These are phyloP conservation scores for Aegilops speltoides DNA, from an alignment of 176 grass and related monocot species.

Conservation along the genomic window DNA sequence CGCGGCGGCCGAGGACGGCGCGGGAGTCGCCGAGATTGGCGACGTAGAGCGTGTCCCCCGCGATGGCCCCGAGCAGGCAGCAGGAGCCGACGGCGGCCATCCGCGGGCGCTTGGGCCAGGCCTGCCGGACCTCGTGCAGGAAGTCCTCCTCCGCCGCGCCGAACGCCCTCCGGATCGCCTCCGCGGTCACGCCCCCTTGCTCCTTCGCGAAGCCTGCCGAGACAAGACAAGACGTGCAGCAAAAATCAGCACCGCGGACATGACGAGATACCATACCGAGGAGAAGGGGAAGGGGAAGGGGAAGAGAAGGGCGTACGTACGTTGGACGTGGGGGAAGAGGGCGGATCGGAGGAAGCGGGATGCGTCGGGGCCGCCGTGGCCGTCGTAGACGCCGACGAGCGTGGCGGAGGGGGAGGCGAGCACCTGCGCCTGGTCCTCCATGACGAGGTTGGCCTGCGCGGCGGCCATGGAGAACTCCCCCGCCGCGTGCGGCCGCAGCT, in stretches of 20 bases:
- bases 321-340: constrained; percentile 69
- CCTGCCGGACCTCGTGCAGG: constrained; percentile 60
- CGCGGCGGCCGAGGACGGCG: constrained; percentile 72
- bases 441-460: constrained; percentile 69
- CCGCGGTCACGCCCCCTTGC: constrained; percentile 68
- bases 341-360: constrained; percentile 68
- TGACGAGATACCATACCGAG: not conserved
- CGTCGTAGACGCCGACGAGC: constrained; percentile 79
- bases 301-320: constrained; percentile 31
- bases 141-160: constrained; percentile 78
- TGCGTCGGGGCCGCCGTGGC: constrained; percentile 75
- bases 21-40: constrained; percentile 86
- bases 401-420: constrained; percentile 69
- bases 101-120: constrained; percentile 50
- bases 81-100: constrained; percentile 83
- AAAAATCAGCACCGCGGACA: not conserved
- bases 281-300: too few relatives aligned
- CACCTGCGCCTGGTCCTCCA: constrained; percentile 96
- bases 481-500: constrained; percentile 73
- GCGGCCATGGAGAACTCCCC: constrained; percentile 97
- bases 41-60: constrained; percentile 74
- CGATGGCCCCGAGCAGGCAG: constrained; percentile 80
- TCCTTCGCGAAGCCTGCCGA: constrained; percentile 55
- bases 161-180: constrained; percentile 72
- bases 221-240: not conserved